Evolutionary conservation across 768 basidiomycete species (phyloP), one percentile per base, ranked within the genome.

Genomic region (Gloeopeniophorella convolvens): DNA sequence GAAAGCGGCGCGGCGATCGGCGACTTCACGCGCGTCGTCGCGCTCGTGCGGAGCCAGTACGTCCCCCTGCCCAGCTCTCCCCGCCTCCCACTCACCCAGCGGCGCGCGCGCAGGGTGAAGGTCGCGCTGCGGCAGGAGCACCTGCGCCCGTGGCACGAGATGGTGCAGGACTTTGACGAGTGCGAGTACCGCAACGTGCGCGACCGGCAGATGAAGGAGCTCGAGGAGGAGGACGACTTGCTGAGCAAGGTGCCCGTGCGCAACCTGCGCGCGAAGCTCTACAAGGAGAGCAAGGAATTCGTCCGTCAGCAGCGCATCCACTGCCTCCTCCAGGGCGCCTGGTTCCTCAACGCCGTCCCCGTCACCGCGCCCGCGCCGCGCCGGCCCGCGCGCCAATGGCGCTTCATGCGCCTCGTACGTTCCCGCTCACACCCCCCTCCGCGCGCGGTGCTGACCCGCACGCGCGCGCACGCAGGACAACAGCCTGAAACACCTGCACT

Each of bases 211-310:
- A 88, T 93, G 87, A 80, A 86, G 62, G 89, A 94, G 62, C 72
- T 93, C 5, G 92, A 93, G 62, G 71, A 80, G 33, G 89, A 93
- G 63, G 92, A 95, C 63, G 91, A 93, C 64, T 66, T 94, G 12
- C 67, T 92, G 53, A 87, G 78, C 66, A 93, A 91, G 65, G 75
- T 86, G 15, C 88, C 92, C 6, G 82, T 95, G 24, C 74, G 90
- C 47, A 91, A 88, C 63, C 70, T 96, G 36, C 81, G 89, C 16
- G 82, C 81, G 35, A 89, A 89, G 57, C 72, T 96, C 18, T 88
- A 88, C 72, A 89, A 82, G 61, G 92, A 96, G 63, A 91, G 89
- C 12, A 89, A 80, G 57, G 89, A 91, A 61, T 94, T 93, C 60
- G 87, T 96, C 18, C 76, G 84, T 34, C 83, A 87, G 63, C 92